Evolutionary conservation across 208 protist species (phyloP).

Genomic region (Leishmania gerbilli): DNA sequence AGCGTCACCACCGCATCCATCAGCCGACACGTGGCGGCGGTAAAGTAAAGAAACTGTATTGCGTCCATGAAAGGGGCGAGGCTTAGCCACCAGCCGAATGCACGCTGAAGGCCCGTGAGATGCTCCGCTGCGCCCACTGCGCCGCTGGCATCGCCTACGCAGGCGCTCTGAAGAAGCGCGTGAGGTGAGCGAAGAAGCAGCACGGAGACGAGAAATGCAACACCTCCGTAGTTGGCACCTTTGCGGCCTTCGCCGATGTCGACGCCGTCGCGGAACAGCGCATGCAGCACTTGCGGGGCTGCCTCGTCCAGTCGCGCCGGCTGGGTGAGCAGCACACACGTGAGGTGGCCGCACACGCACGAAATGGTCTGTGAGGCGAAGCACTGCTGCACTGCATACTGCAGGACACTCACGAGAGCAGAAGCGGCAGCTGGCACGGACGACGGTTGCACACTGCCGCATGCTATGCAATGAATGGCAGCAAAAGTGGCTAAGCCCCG

Average conservation of each 20-base stretch:
- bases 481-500: constrained; percentile 7
- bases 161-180: constrained; percentile 4
- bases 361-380: constrained; percentile 30
- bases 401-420: constrained; percentile 4
- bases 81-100: constrained; percentile 39
- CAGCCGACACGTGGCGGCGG: constrained; percentile 18
- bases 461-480: constrained; percentile 4
- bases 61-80: constrained; percentile 36
- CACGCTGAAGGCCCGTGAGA: constrained; percentile 7
- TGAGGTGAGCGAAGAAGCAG: constrained; percentile 19
- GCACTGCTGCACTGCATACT: constrained; percentile 11
- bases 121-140: neutral
- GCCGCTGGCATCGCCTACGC: neutral
- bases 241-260: constrained; percentile 16
- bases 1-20: neutral
- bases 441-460: neutral
- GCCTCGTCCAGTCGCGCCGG: constrained; percentile 14
- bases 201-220: constrained; percentile 20
- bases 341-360: constrained; percentile 17
- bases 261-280: constrained; percentile 6
- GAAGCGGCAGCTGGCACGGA: neutral
- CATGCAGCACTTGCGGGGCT: constrained; percentile 9
- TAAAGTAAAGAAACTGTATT: constrained; percentile 24
- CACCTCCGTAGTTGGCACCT: constrained; percentile 22
- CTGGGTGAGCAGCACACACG: constrained; percentile 5